phyloP scores from a whole-genome alignment of 768 basidiomycete genomes.

The Tylopilus rubrobrunneus region DNA sequence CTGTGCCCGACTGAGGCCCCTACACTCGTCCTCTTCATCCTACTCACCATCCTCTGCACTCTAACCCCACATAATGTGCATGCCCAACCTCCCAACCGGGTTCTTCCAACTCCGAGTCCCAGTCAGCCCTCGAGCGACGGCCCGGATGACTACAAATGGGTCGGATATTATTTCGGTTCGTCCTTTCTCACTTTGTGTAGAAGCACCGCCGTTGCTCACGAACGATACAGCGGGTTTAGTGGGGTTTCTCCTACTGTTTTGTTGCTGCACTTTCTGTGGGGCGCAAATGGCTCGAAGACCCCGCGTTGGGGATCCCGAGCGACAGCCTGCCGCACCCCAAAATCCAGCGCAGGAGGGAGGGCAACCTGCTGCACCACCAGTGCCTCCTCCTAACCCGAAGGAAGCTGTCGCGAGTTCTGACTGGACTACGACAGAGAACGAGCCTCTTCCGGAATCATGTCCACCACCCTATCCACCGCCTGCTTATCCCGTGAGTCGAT shows the following conservation, averaged over 20 bases:
- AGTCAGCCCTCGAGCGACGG: too few relatives aligned
- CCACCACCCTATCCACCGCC: constrained; percentile 13
- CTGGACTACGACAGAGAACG: neutral
- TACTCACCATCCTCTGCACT: neutral
- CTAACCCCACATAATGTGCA: neutral
- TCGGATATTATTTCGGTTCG: neutral
- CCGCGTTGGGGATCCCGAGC: neutral
- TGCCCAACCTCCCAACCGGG: neutral
- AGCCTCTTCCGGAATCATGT: neutral
- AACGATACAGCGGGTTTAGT: neutral
- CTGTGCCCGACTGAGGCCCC: neutral
- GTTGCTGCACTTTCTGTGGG: neutral
- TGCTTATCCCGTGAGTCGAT: constrained; percentile 6
- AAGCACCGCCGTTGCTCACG: neutral
- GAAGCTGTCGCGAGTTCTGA: neutral
- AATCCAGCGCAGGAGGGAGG: neutral
- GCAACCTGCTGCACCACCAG: neutral
- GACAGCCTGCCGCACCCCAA: neutral
- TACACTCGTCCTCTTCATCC: neutral
- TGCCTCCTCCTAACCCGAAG: neutral
- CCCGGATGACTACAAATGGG: neutral
- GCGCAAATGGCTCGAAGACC: neutral
- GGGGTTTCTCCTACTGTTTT: neutral
- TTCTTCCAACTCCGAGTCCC: neutral
- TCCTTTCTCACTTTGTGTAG: neutral